Base-by-base conservation (phyloP, 345 rosid genomes). In the Ricinus communis region DNA sequence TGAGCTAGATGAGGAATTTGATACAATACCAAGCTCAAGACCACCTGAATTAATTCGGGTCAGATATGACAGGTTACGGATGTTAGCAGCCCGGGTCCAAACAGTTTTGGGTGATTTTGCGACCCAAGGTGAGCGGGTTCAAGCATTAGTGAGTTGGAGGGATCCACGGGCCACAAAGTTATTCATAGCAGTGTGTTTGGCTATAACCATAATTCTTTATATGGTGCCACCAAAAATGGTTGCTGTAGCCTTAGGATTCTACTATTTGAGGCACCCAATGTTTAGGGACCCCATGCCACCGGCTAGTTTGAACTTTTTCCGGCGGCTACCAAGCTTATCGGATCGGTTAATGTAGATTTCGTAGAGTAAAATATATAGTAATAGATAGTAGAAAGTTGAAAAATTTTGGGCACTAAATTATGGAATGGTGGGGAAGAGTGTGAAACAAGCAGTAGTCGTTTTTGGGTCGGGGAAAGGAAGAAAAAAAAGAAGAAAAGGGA, bases 121-220 rank as follows among this genome's bases (percentile, higher is more conserved):
- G 8, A 87, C 99, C 27, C 99, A 92, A 71, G 99, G 99, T 0
- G 99, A 95, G 79, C 63, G 99, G 63, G 70, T 87, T 31, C 99
- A 95, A 57, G 98, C 99, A 12, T 67, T 92, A 66, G 96, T 92
- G 66, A 92, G 97, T 62, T 95, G 99, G 99, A 90, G 99, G 79
- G 99, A 95, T 75, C 99, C 99, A 33, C 84, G 98, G 57, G 99
- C 99, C 11, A 92, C 97, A 0, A 92, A 89, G 63, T 69, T 95
- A 74, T 95, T 92, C 82, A 89, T 95, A 25, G 96, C 87, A 59
- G 86, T 88, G 18, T 95, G 99, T 76, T 78, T 86, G 40, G 87
- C 73, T n/a, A 87, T 89, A 52, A 92, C 97, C 0, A 31, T 92
- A 59, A 73, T 82, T 22, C 80, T 95, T 1, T 95, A 89, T 19